These are phyloP conservation scores for Spizellomyces sp. DNA, from an alignment of 192 early-diverging fungal genomes.

Conservation along the genomic window DNA sequence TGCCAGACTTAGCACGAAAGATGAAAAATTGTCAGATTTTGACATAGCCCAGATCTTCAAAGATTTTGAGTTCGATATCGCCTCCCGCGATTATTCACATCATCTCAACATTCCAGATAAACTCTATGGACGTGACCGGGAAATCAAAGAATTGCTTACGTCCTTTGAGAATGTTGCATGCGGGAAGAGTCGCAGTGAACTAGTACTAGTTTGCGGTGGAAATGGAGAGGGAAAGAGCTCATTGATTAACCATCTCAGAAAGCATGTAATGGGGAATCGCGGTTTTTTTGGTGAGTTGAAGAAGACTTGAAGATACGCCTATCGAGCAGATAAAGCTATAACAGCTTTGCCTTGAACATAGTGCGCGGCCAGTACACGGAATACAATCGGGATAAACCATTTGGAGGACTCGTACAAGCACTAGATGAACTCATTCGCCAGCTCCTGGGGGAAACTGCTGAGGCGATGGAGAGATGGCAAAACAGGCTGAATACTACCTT, in stretches of 20 bases:
- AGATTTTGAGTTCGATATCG: slow-evolving; percentile 23
- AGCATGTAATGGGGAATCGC: slow-evolving; percentile 14
- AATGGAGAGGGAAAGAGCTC: slow-evolving; percentile 34
- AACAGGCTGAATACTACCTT: slow-evolving; percentile 13
- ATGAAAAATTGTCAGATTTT: slow-evolving; percentile 23
- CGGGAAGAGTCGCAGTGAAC: slow-evolving; percentile 18
- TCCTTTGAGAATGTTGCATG: slow-evolving; percentile 29
- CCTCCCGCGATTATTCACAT: slow-evolving; percentile 37
- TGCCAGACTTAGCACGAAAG: background rate
- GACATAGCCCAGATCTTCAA: slow-evolving; percentile 28
- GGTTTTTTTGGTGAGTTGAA: slow-evolving; percentile 33
- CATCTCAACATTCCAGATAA: slow-evolving; percentile 43
- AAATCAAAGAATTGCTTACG: slow-evolving; percentile 27
- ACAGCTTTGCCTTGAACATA: background rate
- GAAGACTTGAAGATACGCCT: too few relatives aligned
- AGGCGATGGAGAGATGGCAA: slow-evolving; percentile 28
- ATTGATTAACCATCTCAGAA: slow-evolving; percentile 24
- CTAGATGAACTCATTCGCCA: slow-evolving; percentile 26
- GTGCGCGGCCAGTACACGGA: slow-evolving; percentile 22
- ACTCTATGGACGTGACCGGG: slow-evolving; percentile 39
- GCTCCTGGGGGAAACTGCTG: slow-evolving; percentile 20
- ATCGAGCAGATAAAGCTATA: too few relatives aligned
- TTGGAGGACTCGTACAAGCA: slow-evolving; percentile 28
- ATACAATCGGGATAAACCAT: slow-evolving; percentile 28
- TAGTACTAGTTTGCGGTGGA: slow-evolving; percentile 29